Conservation (phyloP, 169 alveolate species). For the Plasmodium relictum region DNA sequence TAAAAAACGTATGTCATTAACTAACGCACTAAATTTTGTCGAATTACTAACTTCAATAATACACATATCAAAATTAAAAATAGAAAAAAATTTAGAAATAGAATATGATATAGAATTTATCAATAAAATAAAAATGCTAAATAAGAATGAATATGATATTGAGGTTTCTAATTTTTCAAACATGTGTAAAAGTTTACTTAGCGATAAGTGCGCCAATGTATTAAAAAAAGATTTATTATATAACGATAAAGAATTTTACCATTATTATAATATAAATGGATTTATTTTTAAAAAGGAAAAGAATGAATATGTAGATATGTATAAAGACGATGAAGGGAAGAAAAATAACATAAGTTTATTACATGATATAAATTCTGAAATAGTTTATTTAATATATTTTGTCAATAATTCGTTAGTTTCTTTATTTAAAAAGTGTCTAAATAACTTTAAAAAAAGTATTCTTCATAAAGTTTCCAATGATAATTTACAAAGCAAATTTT, state of each 20-base stretch:
- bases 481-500: not conserved
- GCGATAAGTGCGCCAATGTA: not conserved
- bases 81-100: not conserved
- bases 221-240: not conserved
- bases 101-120: slow-evolving; percentile 16
- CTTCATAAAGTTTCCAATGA: not conserved
- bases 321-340: not conserved
- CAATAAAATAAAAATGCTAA: slow-evolving; percentile 33
- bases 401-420: not conserved
- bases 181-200: not conserved
- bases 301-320: not conserved
- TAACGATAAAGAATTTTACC: slow-evolving; percentile 25
- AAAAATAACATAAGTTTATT: not conserved
- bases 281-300: slow-evolving; percentile 26
- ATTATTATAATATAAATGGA: slow-evolving; percentile 48
- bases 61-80: slow-evolving; percentile 39
- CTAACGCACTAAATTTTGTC: not conserved
- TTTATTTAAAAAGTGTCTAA: slow-evolving; percentile 23
- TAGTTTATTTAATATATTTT: slow-evolving; percentile 21
- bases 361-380: slow-evolving; percentile 9
- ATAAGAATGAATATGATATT: slow-evolving; percentile 55
- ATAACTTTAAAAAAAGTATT: slow-evolving; percentile 19
- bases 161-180: slow-evolving; percentile 12
- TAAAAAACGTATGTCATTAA: slow-evolving; percentile 7
- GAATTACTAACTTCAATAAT: slow-evolving; percentile 46